Conservation (phyloP, 768 basidiomycete genomes). For the Hericium rajendrae region DNA sequence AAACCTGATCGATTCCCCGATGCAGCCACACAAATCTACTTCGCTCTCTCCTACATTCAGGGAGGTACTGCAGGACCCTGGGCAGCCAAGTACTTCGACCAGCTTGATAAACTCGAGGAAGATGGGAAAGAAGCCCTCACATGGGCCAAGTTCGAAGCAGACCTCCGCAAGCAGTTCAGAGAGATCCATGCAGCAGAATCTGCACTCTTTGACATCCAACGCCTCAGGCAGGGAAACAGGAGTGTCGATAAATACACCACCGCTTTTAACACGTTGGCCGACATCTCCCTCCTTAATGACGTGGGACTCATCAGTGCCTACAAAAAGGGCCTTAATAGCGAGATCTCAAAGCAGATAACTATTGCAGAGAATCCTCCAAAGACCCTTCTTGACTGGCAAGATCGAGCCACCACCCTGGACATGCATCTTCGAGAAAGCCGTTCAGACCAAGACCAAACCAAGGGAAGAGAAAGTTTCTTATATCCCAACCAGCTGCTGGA, state of each 20-base stretch:
- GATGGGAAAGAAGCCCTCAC: background rate
- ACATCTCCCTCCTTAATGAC: too few species aligned
- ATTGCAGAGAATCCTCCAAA: background rate
- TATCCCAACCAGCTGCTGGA: background rate
- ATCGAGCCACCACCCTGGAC: background rate
- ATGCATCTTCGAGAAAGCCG: background rate
- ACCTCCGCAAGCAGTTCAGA: background rate
- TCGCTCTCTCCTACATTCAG: background rate
- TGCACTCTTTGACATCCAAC: too few species aligned
- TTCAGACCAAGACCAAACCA: background rate
- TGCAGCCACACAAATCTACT: background rate
- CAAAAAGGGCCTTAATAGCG: too few species aligned
- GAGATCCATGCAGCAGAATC: too few species aligned
- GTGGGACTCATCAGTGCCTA: too few species aligned
- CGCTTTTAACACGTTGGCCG: too few species aligned
- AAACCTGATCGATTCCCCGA: background rate
- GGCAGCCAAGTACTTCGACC: background rate
- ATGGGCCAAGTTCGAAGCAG: background rate
- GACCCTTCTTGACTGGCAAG: background rate
- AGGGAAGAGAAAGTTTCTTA: background rate
- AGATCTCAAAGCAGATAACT: background rate
- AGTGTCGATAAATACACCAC: too few species aligned
- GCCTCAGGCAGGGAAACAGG: too few species aligned
- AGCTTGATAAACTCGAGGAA: background rate
- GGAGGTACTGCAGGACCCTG: background rate